A percentile compares a stretch with the other conserved stretches of the same genome.
These are phyloP conservation scores for Jacaranda copaia DNA, from an alignment of 257 asterid species.

Conservation along the genomic window DNA sequence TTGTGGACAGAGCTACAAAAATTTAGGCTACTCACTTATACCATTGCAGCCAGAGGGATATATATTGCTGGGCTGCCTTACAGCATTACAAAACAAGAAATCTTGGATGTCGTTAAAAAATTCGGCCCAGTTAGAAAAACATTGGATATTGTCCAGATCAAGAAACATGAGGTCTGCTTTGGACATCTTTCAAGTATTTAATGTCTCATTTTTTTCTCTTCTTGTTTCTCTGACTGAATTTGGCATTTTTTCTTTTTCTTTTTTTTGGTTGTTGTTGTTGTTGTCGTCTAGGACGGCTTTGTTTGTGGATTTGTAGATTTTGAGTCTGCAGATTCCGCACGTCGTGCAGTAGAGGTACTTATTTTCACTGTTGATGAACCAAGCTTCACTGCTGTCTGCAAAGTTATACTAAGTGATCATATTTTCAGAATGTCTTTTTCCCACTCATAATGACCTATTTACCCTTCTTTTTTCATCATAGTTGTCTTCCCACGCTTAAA, in stretches of 20 bases:
- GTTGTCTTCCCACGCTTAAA: too few species aligned
- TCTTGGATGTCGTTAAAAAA: slow-evolving; percentile 46
- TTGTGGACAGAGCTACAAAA: background rate
- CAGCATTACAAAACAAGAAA: slow-evolving; percentile 49
- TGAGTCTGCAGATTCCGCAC: slow-evolving; percentile 62
- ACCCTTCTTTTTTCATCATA: too few species aligned
- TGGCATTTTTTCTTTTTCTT: background rate
- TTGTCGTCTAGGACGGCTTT: slow-evolving; percentile 73
- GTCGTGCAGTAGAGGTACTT: slow-evolving; percentile 66
- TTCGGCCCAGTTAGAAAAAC: slow-evolving; percentile 58
- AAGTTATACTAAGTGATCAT: background rate
- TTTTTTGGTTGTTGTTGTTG: too few species aligned
- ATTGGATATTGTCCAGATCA: slow-evolving; percentile 52
- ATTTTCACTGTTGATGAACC: background rate
- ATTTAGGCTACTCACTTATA: background rate
- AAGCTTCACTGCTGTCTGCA: background rate
- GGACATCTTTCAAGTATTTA: background rate
- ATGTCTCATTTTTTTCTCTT: background rate
- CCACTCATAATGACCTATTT: background rate
- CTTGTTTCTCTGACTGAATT: slow-evolving; percentile 30
- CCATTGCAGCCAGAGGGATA: slow-evolving; percentile 46
- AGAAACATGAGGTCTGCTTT: slow-evolving; percentile 48
- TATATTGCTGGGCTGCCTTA: slow-evolving; percentile 60
- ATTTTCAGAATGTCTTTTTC: background rate
- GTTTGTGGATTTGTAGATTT: slow-evolving; percentile 79